Evolutionary conservation across 225 moss, liverwort and hornwort species (phyloP), one percentile per base, ranked within the genome.

Genomic region (Pleurozium schreberi): DNA sequence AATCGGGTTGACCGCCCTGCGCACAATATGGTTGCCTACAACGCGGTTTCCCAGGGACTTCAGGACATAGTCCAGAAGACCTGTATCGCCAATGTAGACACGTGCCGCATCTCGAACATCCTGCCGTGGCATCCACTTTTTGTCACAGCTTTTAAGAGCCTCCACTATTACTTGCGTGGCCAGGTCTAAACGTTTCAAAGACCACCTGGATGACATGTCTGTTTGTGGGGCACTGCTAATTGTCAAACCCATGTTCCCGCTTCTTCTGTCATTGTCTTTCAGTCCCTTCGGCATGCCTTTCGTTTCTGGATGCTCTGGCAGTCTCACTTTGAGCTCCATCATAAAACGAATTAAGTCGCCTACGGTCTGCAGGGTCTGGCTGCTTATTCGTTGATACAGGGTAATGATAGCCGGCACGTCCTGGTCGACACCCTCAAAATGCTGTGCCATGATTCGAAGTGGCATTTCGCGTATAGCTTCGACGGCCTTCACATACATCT

Each of bases 81-180:
- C 99, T 53, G 99, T 99, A 90, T 99, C 99, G 28, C 99, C 99
- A 81, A 99, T 99, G 84, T 99, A 99, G n/a, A 96, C 96, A n/a
- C 99, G 95, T 19, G 99, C 99, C 80, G 99, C 99, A 74, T 99
- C 99, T 88, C 99, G 91, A 33, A 99, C 99, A 81, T 99, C 99
- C 91, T 99, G 99, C 87, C 99, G 89, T 28, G 99, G 99, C 97
- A 99, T 99, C 99, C 99, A 99, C 90, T 96, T 97, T 95, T 96
- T 99, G 89, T 97, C 97, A 87, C 96, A 97, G 85, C 94, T 95
- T 91, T 97, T 96, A 23, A 99, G 92, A 79, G 99, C 96, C 89
- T 99, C 99, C 49, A 99, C 99, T 63, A 99, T 99, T 25, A 99
- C 99, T 92, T 99, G 99, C 27, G 99, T 99, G 31, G 99, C 99